phyloP scores from a whole-genome alignment of 768 basidiomycete species.

The Boletus sp. region DNA sequence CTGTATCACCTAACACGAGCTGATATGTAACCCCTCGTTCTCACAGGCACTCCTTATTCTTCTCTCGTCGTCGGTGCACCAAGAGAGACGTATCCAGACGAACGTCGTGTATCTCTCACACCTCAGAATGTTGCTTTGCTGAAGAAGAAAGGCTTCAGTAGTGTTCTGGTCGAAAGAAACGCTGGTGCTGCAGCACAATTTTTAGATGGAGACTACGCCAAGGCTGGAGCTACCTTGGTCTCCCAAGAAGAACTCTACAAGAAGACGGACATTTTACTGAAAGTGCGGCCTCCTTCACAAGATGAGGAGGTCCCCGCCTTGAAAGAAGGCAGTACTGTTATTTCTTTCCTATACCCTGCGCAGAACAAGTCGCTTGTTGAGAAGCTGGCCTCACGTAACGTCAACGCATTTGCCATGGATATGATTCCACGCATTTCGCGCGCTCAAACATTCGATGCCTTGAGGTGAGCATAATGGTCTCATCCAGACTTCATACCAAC shows the following conservation, averaged over 20 bases:
- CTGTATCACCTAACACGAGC: background rate
- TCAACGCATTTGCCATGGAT: slow-evolving; percentile 86
- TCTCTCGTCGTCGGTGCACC: slow-evolving; percentile 76
- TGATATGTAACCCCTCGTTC: background rate
- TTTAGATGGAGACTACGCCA: slow-evolving; percentile 73
- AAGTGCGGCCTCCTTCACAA: slow-evolving; percentile 75
- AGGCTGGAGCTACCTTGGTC: slow-evolving; percentile 79
- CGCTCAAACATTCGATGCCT: slow-evolving; percentile 86
- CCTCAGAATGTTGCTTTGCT: slow-evolving; percentile 74
- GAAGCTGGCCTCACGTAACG: slow-evolving; percentile 58
- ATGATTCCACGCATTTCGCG: slow-evolving; percentile 89
- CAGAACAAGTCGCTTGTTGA: slow-evolving; percentile 80
- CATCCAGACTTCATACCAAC: background rate
- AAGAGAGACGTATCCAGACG: slow-evolving; percentile 71
- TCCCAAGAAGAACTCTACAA: slow-evolving; percentile 67
- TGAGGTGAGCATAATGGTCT: slow-evolving; percentile 52
- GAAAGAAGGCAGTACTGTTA: slow-evolving; percentile 74
- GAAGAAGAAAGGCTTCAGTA: slow-evolving; percentile 78
- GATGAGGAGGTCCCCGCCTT: slow-evolving; percentile 60
- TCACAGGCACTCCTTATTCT: slow-evolving; percentile 62
- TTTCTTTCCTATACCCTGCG: slow-evolving; percentile 81
- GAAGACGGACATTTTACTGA: slow-evolving; percentile 75
- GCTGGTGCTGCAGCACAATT: slow-evolving; percentile 77
- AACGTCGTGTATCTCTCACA: slow-evolving; percentile 78
- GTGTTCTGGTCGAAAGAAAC: slow-evolving; percentile 69